Evolutionary conservation across 2,329 filamentous ascomycete species (phyloP).

Genomic region (Colletotrichum tofieldiae): DNA sequence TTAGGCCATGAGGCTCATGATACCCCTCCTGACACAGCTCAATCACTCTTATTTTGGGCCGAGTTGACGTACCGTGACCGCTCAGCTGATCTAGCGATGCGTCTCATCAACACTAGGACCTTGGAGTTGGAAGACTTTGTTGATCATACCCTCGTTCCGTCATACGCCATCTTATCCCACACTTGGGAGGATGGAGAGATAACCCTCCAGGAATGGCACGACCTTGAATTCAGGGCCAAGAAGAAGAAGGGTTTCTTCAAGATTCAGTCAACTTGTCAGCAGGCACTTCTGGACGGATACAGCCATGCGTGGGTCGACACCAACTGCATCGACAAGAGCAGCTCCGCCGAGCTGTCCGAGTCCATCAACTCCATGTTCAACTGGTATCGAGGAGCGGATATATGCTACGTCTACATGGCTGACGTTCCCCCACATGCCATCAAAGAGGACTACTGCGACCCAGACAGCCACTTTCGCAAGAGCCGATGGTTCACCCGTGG

Average conservation of each 20-base stretch:
- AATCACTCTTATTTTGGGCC: too few relatives aligned
- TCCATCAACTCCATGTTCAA: conserved; percentile 42
- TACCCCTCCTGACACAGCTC: too few relatives aligned
- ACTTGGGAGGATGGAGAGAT: conserved; percentile 38
- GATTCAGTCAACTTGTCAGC: neutral
- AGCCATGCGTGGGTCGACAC: conserved; percentile 20
- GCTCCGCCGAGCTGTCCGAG: conserved; percentile 29
- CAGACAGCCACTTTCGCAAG: neutral
- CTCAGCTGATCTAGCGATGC: neutral
- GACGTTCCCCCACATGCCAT: conserved; percentile 20
- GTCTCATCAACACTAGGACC: conserved; percentile 14
- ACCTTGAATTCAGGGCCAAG: accelerated
- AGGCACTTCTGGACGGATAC: neutral
- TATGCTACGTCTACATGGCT: conserved; percentile 46
- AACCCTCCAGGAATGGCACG: conserved; percentile 18
- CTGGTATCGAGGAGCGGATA: conserved; percentile 40
- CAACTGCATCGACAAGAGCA: conserved; percentile 30
- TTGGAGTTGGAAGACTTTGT: conserved; percentile 5
- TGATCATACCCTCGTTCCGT: neutral
- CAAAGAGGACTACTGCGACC: neutral
- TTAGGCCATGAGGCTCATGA: too few relatives aligned
- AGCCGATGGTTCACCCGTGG: conserved; percentile 42
- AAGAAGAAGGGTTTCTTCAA: conserved; percentile 8
- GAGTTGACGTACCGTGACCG: neutral
- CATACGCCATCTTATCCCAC: conserved; percentile 42